Base-by-base conservation (phyloP, 768 basidiomycete genomes). In the Austroboletus festivus region DNA sequence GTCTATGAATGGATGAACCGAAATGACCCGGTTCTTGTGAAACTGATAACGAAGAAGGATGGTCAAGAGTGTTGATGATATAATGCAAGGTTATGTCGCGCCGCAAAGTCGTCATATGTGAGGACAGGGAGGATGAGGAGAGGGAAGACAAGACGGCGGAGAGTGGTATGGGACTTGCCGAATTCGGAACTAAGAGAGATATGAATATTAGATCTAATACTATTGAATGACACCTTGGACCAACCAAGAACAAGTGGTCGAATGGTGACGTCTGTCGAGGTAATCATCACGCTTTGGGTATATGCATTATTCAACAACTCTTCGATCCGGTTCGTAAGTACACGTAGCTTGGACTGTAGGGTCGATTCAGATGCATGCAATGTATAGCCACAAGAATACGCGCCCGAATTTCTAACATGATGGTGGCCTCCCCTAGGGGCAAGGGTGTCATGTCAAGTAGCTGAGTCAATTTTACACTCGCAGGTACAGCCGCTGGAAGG, bases 301-400 rank as follows among this genome's bases (percentile, higher is more conserved):
- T 81, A 89, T 3, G 83, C 84, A 40, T 87, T 81, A 54, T 74
- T 78, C 20, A 92, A 72, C 57, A 88, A 82, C 51, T 90, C 89
- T 59, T 88, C 82, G 7, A 80, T 66, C 31, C 78, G 78, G 47
- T 84, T 80, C 58, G 74, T 73, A 21, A 76, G 64, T 9, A 79
- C 74, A 50, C 74, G 75, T 49, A 81, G 75, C 54, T 71, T 79
- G 42, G 70, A 73, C 89, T 92, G 54, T 6, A 16, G 8, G 5
- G 18, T 23, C 12, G 15, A 46, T 18, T 57, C 16, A 55, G 44
- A 43, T n/a, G 35, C 38, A 34, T 3, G n/a, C 8, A 20, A 10
- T 5, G 24, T 30, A 15, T 16, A 12, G 33, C 40, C n/a, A 56
- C 38, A n/a, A 28, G 23, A 20, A 18, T 10, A 60, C 75, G 26